Base-by-base conservation (phyloP, 2,329 filamentous ascomycete species). In the Pestalotiopsis sp. region DNA sequence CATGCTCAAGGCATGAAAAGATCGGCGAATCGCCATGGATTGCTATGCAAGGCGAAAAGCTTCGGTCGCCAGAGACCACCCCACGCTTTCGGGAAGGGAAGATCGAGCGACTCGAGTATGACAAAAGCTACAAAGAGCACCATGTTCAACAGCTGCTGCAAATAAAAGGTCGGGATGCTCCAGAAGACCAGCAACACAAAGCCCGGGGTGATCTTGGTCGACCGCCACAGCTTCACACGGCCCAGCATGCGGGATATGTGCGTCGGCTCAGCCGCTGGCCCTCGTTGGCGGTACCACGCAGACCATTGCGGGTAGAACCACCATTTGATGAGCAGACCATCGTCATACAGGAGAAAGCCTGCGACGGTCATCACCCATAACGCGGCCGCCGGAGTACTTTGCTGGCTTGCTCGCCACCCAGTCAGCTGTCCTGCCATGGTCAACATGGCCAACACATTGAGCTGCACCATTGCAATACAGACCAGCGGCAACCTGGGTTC, bases 241-340 rank as follows among this genome's bases (percentile, higher is more conserved):
- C 20, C 9, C 11, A 52, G 62, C 25, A 39, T 27, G 20, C n/a
- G 17, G 20, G 7, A 23, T 4, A 65, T 17, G 20, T 49, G 25
- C 5, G 5, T 14, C 13, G 62, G 62, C 14, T 25, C 31, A 25
- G 62, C 62, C 5, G 38, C 62, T 49, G 62, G 62, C n/a, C 62
- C 36, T 27, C 39, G 20, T n/a, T 52, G 62, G 62, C 36, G 62
- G n/a, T 52, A 65, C 62, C 62, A 65, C 11, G 49, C 36, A 23
- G 62, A 31, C 62, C 62, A 65, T 14, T 65, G 36, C 4, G 39
- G 62, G 17, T 49, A 65, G 25, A 65, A 65, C 62, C 20, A 65
- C 62, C 62, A 65, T 52, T 65, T 65, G 36, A 65, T 52, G 7
- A 65, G 20, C 39, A 65, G 20, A 11, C 62, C 39, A 38, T 65